Percentiles rank a stretch among this genome's conserved stretches.
Evolutionary conservation across 495 filamentous ascomycete species (phyloP).

Genomic region (Neurospora cerealis): DNA sequence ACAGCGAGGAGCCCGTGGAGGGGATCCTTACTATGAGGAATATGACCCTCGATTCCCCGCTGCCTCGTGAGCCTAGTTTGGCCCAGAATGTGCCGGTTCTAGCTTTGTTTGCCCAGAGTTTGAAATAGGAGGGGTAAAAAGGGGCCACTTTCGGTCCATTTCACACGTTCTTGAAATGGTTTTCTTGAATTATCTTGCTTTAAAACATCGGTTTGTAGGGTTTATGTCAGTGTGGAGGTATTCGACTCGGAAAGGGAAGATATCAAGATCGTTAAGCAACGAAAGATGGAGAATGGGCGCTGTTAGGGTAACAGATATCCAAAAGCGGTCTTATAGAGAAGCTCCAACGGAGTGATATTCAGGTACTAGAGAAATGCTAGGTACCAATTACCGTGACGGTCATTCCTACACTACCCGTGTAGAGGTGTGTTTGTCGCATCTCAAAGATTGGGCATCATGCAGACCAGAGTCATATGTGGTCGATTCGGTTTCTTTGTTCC

Average conservation of each 20-base stretch:
- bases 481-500: not conserved
- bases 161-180: not conserved
- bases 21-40: conserved; percentile 25
- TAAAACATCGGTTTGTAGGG: not conserved
- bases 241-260: not conserved
- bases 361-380: not conserved
- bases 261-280: not conserved
- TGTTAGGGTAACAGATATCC: not conserved
- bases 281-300: not conserved
- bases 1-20: conserved; percentile 6
- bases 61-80: conserved; percentile 2
- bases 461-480: not conserved
- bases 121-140: not conserved
- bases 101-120: not conserved
- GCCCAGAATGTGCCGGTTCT: not conserved
- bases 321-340: not conserved
- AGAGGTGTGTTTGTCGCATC: not conserved
- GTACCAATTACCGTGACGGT: not conserved
- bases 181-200: not conserved
- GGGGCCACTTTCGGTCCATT: not conserved
- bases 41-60: conserved; percentile 30
- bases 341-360: not conserved
- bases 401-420: not conserved
- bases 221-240: not conserved
- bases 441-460: not conserved